Evolutionary conservation across 495 filamentous ascomycete genomes (phyloP).

Genomic region (Parathielavia appendiculata): DNA sequence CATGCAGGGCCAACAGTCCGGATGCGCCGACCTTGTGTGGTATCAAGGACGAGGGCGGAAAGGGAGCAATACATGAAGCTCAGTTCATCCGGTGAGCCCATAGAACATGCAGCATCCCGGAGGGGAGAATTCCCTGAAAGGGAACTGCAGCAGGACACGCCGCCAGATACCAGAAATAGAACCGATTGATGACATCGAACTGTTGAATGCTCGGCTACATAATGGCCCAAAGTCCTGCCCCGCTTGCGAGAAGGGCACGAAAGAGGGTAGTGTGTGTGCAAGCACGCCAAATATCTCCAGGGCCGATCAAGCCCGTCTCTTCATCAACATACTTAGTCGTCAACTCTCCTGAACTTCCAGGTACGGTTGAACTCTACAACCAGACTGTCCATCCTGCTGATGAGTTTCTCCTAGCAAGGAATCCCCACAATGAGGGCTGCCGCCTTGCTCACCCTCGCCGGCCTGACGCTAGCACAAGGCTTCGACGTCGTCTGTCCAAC

Average conservation of each 20-base stretch:
- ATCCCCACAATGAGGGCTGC: constrained; percentile 23
- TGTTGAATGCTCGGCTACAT: neutral
- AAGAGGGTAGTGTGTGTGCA: neutral
- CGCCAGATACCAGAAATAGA: constrained; percentile 2
- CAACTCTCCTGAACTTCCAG: constrained; percentile 2
- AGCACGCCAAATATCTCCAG: neutral
- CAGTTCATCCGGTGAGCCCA: constrained; percentile 19
- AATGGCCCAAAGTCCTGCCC: constrained; percentile 1
- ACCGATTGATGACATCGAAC: neutral
- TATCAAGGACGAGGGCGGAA: neutral
- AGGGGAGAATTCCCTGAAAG: constrained; percentile 1
- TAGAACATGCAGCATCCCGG: constrained; percentile 17
- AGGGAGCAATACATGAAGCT: constrained; percentile 8
- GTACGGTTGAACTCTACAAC: constrained; percentile 1
- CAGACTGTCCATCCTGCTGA: neutral
- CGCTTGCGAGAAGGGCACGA: constrained; percentile 1
- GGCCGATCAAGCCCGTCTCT: too few species aligned
- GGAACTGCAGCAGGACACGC: neutral
- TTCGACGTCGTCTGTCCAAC: constrained; percentile 25
- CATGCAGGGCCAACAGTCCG: neutral
- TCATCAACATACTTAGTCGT: neutral
- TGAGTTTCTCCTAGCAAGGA: neutral
- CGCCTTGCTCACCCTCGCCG: constrained; percentile 23
- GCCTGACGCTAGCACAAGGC: constrained; percentile 20
- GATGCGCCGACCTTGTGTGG: constrained; percentile 7